Evolutionary conservation across 768 basidiomycete genomes (phyloP), one percentile per base, ranked within the genome.

Genomic region (Lanmaoa pseudosensibilis): DNA sequence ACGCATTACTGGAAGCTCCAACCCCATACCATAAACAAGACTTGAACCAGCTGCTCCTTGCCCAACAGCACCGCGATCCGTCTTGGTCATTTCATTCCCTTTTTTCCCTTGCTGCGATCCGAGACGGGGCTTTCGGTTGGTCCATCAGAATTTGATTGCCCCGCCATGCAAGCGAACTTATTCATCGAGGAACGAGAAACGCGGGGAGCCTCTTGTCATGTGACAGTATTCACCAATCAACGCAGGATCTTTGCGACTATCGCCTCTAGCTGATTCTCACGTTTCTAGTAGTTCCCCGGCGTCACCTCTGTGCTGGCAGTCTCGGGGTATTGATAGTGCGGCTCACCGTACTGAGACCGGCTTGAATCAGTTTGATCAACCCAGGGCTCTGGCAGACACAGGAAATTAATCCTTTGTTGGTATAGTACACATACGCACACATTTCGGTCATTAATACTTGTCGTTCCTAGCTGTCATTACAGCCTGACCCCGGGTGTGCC

Each of bases 381-480:
- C 32, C 23, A 40, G 7, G 32, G 36, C 33, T 33, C 44, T 5
- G 38, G 34, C 23, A 27, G 21, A 45, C 47, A 49, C 41, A 21
- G 37, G 40, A 49, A 45, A 61, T 53, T 21, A 61, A 52, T 18
- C 49, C 47, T 10, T 46, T 49, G 50, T 49, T 32, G 45, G 61
- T 16, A 36, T 23, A 23, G 0, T 5, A 25, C 15, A 37, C 19
- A 25, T 25, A 25, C 39, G 25, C n/a, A 32, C 19, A 15, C 13
- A 30, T 34, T 7, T 30, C 38, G 47, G 41, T 27, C 36, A 23
- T 40, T 39, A 25, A 25, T 25, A 36, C 8, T 3, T 32, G 9
- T 9, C 16, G 56, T 65, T 52, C 53, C 58, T 56, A 37, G 36
- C 39, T 43, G 47, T 41, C 62, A 41, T 39, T 13, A 34, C 39